Evolutionary conservation across 73 alveolate species (phyloP).

Genomic region (Paramecium bursaria): DNA sequence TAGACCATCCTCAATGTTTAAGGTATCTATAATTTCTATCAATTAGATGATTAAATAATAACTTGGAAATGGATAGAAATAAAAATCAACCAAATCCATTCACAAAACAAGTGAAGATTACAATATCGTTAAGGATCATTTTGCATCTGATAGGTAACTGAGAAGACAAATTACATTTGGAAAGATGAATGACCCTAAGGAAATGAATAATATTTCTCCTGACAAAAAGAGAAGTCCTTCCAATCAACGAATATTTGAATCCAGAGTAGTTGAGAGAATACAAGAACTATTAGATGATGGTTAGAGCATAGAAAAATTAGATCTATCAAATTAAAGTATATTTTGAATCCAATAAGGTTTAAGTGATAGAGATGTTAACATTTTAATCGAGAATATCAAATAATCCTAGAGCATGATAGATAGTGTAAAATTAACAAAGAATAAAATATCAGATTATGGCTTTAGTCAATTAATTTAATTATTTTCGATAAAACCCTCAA

Average conservation of each 20-base stretch:
- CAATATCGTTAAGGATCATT: too few relatives aligned
- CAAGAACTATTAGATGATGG: conserved; percentile 30
- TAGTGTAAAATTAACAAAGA: background rate
- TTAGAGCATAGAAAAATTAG: conserved; percentile 17
- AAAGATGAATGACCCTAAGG: too few relatives aligned
- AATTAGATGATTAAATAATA: too few relatives aligned
- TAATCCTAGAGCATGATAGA: background rate
- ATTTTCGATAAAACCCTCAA: background rate
- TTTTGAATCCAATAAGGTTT: background rate
- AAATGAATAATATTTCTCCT: too few relatives aligned
- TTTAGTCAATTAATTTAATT: background rate
- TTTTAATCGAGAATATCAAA: background rate
- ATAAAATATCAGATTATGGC: conserved; percentile 16
- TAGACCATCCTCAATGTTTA: too few relatives aligned
- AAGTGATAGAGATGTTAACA: conserved; percentile 16
- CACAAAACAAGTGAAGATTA: too few relatives aligned
- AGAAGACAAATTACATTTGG: too few relatives aligned
- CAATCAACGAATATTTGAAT: background rate
- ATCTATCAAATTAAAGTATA: conserved; percentile 21
- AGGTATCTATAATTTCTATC: too few relatives aligned
- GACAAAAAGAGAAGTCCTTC: background rate
- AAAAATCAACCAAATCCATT: too few relatives aligned
- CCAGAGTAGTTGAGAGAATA: background rate
- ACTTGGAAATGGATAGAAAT: too few relatives aligned
- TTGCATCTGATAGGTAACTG: too few relatives aligned